Percentiles rank a stretch among this genome's conserved stretches.
These are phyloP conservation scores for Fagopyrum homotropicum DNA, from an alignment of 148 eudicot genomes.

Conservation along the genomic window DNA sequence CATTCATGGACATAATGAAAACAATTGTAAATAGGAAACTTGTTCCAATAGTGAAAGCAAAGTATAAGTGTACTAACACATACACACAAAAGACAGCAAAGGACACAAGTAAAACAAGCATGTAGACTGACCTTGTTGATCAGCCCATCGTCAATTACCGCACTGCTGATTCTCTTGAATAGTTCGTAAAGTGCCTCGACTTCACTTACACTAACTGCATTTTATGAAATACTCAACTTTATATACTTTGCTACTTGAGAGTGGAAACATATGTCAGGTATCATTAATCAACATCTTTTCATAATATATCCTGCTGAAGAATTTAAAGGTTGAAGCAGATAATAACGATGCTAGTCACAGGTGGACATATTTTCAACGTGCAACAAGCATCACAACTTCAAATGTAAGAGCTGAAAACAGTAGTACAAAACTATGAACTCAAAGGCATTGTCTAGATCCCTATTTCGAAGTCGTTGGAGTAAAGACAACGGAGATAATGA, in stretches of 20 bases:
- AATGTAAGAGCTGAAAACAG: neutral
- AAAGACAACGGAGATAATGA: conserved; percentile 6
- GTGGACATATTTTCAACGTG: neutral
- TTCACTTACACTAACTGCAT: conserved; percentile 97
- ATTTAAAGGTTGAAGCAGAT: neutral
- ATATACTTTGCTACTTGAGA: neutral
- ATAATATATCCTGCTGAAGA: neutral
- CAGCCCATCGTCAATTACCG: conserved; percentile 85
- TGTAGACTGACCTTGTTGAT: conserved; percentile 65
- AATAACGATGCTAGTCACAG: neutral
- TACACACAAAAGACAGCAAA: neutral
- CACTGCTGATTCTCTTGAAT: conserved; percentile 92
- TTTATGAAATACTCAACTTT: neutral
- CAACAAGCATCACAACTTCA: neutral
- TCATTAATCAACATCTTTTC: neutral
- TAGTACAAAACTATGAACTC: neutral
- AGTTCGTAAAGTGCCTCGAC: conserved; percentile 95
- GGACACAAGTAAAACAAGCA: neutral
- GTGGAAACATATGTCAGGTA: neutral
- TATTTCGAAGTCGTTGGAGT: neutral
- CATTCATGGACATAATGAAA: neutral
- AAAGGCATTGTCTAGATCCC: neutral
- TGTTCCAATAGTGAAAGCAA: neutral
- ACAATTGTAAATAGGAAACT: neutral
- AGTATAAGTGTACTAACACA: neutral